A percentile compares a stretch with the other conserved stretches of the same genome.
These are phyloP conservation scores for Sechiopsis laciniata DNA, from an alignment of 306 rosid species.

Conservation along the genomic window DNA sequence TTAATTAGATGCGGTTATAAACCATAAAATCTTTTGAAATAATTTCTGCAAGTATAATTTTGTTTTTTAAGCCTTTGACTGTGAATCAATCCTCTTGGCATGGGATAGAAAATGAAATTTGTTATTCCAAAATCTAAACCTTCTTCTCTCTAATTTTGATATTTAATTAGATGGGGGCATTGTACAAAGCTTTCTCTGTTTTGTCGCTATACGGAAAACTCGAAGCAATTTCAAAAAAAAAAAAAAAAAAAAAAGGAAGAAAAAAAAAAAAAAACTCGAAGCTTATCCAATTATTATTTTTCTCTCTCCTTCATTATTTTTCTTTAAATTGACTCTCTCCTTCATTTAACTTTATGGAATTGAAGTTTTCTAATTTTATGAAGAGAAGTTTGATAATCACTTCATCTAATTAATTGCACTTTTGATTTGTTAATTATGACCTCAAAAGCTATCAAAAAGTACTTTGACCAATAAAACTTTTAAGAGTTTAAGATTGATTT, in stretches of 20 bases:
- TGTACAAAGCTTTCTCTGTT: background rate
- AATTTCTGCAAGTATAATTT: too few relatives aligned
- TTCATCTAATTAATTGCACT: background rate
- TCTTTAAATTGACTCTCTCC: too few relatives aligned
- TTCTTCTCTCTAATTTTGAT: background rate
- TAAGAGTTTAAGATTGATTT: too few relatives aligned
- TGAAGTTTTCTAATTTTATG: background rate
- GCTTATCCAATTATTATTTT: too few relatives aligned
- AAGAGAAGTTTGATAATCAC: background rate
- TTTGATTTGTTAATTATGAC: background rate
- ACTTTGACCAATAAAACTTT: constrained; percentile 3
- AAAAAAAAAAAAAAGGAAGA: too few relatives aligned
- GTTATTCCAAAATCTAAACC: background rate
- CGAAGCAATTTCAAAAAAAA: background rate
- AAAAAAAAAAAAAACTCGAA: background rate
- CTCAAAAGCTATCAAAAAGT: background rate
- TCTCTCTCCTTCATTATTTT: background rate
- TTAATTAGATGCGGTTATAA: too few relatives aligned
- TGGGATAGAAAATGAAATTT: background rate
- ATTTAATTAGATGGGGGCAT: background rate
- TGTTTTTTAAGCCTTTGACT: background rate
- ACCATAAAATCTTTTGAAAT: too few relatives aligned
- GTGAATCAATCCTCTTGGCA: background rate
- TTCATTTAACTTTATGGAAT: background rate
- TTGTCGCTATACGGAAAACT: background rate